Evolutionary conservation across 768 basidiomycete genomes (phyloP).

Genomic region (Suillus sp.): DNA sequence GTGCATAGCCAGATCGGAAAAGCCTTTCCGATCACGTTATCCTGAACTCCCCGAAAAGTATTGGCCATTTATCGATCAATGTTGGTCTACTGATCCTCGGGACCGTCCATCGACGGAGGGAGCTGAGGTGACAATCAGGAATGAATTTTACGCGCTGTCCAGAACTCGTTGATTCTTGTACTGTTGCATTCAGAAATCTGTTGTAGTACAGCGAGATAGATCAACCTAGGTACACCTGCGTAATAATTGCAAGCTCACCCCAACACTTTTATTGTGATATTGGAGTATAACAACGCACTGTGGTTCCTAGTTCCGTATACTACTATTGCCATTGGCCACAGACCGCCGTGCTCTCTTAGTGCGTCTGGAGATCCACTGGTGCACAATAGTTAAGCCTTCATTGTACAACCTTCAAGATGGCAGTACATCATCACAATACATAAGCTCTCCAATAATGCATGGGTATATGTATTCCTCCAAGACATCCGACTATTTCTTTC

Average conservation of each 20-base stretch:
- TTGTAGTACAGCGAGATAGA: not conserved
- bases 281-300: not conserved
- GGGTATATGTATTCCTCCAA: too few species aligned
- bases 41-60: not conserved
- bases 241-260: not conserved
- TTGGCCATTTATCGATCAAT: not conserved
- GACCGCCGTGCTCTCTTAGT: not conserved
- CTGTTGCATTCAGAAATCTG: not conserved
- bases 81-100: not conserved
- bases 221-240: too few species aligned
- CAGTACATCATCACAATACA: not conserved
- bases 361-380: not conserved
- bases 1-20: not conserved
- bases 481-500: slow-evolving; percentile 21
- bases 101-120: not conserved
- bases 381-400: not conserved
- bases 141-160: not conserved
- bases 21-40: not conserved
- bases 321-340: not conserved
- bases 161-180: not conserved
- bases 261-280: not conserved
- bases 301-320: not conserved
- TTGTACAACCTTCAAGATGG: slow-evolving; percentile 1
- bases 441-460: not conserved
- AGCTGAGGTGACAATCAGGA: not conserved